Percentiles rank a stretch among this genome's conserved stretches.
Evolutionary conservation across 1,284 basidiomycete species (phyloP).

Genomic region (Melampsora americana): DNA sequence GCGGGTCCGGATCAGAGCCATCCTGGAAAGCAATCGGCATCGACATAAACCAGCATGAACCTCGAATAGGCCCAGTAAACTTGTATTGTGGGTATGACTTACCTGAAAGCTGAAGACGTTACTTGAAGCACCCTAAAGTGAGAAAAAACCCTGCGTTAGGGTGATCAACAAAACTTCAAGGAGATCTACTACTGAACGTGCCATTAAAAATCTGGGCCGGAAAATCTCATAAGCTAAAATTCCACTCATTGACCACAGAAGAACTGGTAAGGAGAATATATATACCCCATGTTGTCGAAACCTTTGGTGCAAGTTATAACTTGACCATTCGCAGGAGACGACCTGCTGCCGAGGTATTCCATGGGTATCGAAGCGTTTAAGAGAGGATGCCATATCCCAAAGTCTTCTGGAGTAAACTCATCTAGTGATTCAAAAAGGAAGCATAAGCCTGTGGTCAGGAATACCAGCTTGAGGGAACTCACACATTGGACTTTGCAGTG

Average conservation of each 20-base stretch:
- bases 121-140: constrained; percentile 22
- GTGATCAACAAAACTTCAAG: background rate
- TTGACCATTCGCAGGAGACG: constrained; percentile 4
- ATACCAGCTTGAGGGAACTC: background rate
- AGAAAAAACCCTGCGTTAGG: background rate
- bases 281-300: constrained; percentile 40
- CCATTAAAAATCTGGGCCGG: constrained; percentile 28
- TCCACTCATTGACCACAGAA: background rate
- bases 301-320: constrained; percentile 30
- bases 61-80: no score
- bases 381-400: constrained; percentile 31
- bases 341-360: constrained; percentile 16
- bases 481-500: constrained; percentile 34
- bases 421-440: constrained; percentile 9
- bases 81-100: background rate
- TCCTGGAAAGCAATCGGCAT: constrained; percentile 5
- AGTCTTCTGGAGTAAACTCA: constrained; percentile 42
- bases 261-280: background rate
- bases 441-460: background rate
- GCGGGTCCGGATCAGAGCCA: constrained; percentile 22
- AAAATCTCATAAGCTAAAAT: background rate
- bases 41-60: no score
- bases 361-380: constrained; percentile 41
- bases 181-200: background rate
- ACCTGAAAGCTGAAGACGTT: constrained; percentile 43